Percentiles rank a stretch among this genome's conserved stretches.
These are phyloP conservation scores for Diaporthe caulivora DNA, from an alignment of 2,329 filamentous ascomycete genomes.

Conservation along the genomic window DNA sequence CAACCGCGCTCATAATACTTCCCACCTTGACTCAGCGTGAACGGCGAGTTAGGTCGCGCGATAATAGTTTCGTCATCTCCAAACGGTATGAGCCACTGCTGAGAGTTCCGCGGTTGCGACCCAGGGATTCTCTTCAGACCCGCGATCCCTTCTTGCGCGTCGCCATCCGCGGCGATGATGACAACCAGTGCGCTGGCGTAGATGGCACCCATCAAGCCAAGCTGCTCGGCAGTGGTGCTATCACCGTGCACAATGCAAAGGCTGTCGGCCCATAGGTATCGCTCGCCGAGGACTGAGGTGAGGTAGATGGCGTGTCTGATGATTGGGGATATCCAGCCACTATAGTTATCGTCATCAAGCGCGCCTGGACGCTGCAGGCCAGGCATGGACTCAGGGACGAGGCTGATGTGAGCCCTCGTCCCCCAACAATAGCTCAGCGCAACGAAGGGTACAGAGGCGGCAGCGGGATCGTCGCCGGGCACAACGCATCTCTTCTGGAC, in stretches of 20 bases:
- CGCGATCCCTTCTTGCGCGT: neutral
- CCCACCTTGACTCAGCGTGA: neutral
- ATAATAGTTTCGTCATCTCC: neutral
- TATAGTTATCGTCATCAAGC: neutral
- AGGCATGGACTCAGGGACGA: neutral
- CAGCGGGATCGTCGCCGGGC: neutral
- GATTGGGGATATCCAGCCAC: constrained; percentile 43
- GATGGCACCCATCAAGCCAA: constrained; percentile 39
- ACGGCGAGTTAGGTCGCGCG: neutral
- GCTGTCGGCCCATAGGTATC: constrained; percentile 50
- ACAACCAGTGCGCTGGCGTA: constrained; percentile 43
- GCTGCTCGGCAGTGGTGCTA: neutral
- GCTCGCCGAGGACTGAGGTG: constrained; percentile 39
- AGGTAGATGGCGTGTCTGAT: constrained; percentile 34
- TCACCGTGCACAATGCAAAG: constrained; percentile 50
- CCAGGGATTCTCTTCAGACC: neutral
- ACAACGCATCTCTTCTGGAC: constrained; percentile 4
- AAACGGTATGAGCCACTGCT: constrained; percentile 7
- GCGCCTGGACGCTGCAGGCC: neutral
- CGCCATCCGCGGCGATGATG: constrained; percentile 38
- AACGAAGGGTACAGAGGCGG: neutral
- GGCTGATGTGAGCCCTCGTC: neutral
- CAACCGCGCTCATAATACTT: neutral
- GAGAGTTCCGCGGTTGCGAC: neutral
- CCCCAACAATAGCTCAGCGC: constrained; percentile 14